phyloP scores from a whole-genome alignment of 139 green algal species.

The Asterochloris erici region DNA sequence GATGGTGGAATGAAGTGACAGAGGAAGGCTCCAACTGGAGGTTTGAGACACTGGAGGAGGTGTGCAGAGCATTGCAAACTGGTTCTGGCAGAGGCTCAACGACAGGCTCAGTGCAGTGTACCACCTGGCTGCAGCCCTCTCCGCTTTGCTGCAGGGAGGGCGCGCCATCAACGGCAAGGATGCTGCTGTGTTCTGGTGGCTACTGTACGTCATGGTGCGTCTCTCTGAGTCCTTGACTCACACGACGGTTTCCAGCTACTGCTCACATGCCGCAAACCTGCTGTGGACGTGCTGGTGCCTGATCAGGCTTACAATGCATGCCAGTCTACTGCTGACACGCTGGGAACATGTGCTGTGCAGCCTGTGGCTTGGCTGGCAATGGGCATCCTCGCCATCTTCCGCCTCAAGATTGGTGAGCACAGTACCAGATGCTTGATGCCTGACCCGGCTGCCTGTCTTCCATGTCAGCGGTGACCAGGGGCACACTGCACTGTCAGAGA shows the following conservation, averaged over 20 bases:
- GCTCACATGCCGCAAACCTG: background rate
- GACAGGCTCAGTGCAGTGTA: background rate
- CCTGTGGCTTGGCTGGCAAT: slow-evolving; percentile 49
- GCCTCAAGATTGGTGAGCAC: background rate
- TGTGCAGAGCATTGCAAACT: background rate
- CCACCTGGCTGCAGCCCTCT: background rate
- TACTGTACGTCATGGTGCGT: slow-evolving; percentile 50
- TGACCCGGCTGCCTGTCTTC: background rate
- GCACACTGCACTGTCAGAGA: background rate
- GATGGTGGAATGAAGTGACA: slow-evolving; percentile 96
- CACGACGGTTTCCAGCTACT: background rate
- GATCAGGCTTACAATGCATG: background rate
- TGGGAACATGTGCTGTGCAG: slow-evolving; percentile 2
- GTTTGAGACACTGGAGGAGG: slow-evolving; percentile 84
- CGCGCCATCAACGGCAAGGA: slow-evolving; percentile 67
- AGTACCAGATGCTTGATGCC: background rate
- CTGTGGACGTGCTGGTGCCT: background rate
- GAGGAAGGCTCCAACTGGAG: slow-evolving; percentile 90
- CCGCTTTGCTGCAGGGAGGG: slow-evolving; percentile 45
- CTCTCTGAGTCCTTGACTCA: too few relatives aligned
- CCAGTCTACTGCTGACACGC: background rate
- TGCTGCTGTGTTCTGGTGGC: slow-evolving; percentile 70
- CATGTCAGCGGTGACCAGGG: background rate
- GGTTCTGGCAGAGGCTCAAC: background rate
- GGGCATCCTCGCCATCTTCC: background rate